A percentile compares a stretch with the other conserved stretches of the same genome.
phyloP scores from a whole-genome alignment of 164 flowering plant species.

The Chimonanthus praecox region DNA sequence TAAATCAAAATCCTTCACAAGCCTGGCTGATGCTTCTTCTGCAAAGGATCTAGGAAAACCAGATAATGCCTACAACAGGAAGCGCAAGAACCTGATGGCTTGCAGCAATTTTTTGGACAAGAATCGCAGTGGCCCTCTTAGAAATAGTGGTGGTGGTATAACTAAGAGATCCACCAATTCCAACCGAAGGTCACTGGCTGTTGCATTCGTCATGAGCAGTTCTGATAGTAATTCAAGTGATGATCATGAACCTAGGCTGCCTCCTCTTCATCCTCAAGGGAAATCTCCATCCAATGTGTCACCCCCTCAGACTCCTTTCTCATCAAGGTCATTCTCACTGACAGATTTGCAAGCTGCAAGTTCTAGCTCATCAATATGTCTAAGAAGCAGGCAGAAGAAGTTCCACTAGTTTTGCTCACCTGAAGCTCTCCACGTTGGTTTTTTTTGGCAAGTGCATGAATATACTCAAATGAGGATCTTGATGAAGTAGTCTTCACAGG shows the following conservation, averaged over 20 bases:
- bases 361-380: constrained; percentile 1
- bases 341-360: constrained; percentile 44
- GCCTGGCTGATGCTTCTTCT: constrained; percentile 51
- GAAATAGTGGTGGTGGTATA: constrained; percentile 49
- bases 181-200: constrained; percentile 51
- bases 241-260: constrained; percentile 31
- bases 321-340: constrained; percentile 50
- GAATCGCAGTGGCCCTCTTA: constrained; percentile 21
- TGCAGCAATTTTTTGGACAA: constrained; percentile 34
- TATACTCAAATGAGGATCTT: background rate
- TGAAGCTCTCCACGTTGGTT: background rate
- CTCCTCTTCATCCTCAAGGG: constrained; percentile 51
- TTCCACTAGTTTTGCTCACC: constrained; percentile 7
- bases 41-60: constrained; percentile 66
- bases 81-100: constrained; percentile 64
- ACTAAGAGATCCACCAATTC: constrained; percentile 49
- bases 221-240: constrained; percentile 36
- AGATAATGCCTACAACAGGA: constrained; percentile 63
- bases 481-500: background rate
- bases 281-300: constrained; percentile 13
- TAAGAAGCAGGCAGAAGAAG: constrained; percentile 7
- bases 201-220: constrained; percentile 54
- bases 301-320: constrained; percentile 16
- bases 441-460: background rate
- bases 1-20: constrained; percentile 80